These are phyloP conservation scores for Fomitopsis palustris DNA, from an alignment of 1,284 basidiomycete genomes.

Conservation along the genomic window DNA sequence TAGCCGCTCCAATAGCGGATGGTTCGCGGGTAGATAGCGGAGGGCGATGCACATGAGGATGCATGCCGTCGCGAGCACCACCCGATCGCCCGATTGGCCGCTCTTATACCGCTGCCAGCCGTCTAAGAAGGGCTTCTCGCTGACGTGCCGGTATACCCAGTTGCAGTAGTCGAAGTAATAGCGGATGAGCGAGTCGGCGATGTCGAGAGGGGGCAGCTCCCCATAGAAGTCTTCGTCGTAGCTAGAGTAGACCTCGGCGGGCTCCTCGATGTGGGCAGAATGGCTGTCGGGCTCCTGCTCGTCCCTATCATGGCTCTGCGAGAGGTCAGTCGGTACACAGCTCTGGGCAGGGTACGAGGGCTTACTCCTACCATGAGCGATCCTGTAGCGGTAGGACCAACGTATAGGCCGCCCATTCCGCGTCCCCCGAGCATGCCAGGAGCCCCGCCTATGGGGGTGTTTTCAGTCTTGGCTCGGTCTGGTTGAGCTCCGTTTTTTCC, in stretches of 20 bases:
- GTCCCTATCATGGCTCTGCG: conserved; percentile 5
- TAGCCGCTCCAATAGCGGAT: conserved; percentile 46
- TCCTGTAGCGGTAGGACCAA: background rate
- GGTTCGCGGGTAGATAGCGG: conserved; percentile 65
- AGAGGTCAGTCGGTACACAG: background rate
- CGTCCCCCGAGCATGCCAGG: background rate
- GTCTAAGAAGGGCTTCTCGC: conserved; percentile 52
- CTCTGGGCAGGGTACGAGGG: background rate
- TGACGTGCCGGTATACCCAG: conserved; percentile 78
- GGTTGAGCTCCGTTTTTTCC: background rate
- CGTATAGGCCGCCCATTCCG: background rate
- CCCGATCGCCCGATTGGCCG: conserved; percentile 58
- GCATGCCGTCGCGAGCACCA: conserved; percentile 67
- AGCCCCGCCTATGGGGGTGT: background rate
- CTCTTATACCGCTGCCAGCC: conserved; percentile 73
- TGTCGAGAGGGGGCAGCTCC: conserved; percentile 57
- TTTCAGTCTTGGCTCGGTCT: background rate
- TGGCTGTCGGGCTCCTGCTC: background rate
- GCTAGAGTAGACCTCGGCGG: conserved; percentile 9
- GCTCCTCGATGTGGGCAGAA: background rate
- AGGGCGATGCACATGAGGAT: conserved; percentile 68
- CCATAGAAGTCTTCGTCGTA: conserved; percentile 69
- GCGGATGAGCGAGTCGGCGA: conserved; percentile 66
- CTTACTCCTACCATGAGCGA: background rate
- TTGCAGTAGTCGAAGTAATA: conserved; percentile 83